Evolutionary conservation across 2,329 filamentous ascomycete species (phyloP), one percentile per base, ranked within the genome.

Genomic region (Alternaria hordeiaustralica): DNA sequence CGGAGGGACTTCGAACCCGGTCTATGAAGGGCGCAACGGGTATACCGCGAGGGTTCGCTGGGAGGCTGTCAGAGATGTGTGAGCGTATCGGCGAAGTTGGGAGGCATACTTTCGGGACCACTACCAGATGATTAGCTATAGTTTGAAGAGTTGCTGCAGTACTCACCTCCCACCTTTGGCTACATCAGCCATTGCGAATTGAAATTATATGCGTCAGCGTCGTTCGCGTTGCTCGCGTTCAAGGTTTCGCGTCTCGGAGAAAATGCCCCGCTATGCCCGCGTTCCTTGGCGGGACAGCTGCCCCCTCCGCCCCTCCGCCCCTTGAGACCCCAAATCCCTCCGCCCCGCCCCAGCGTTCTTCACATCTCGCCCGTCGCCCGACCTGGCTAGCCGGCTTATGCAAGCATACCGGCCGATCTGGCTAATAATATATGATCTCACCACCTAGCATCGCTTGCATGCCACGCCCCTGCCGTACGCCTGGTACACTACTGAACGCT

Each of bases 51-150:
- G 61, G 61, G 26, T 63, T 63, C 25, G 60, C 60, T 62, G 46
- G 87, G 77, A 63, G 80, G 80, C 77, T 83, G 60, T 62, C 18
- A 62, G 60, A 55, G 55, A 50, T 10, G 18, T 36, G 63, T 63
- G 20, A 55, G 33, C 18, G 28, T n/a, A 12, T 33, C 8, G 26
- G 21, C 36, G 26, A 21, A 6, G 8, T 33, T n/a, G 41, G 56
- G 36, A 18, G 15, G 21, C 55, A 53, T 62, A 62, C 60, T 62
- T 25, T 58, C 60, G 30, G 60, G 55, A 23, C 58, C 60, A 51
- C 60, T 63, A 36, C 20, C 47, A 25, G 26, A 21, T 26, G 10
- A n/a, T 63, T 51, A 63, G 56, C 33, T 55, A 13, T 28, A 3
- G 25, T 25, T 12, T 26, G 13, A 13, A 36, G 18, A 6, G 6